These are phyloP conservation scores for Aurantiochytrium sp. DNA, from an alignment of 108 stramenopile species.

Conservation along the genomic window DNA sequence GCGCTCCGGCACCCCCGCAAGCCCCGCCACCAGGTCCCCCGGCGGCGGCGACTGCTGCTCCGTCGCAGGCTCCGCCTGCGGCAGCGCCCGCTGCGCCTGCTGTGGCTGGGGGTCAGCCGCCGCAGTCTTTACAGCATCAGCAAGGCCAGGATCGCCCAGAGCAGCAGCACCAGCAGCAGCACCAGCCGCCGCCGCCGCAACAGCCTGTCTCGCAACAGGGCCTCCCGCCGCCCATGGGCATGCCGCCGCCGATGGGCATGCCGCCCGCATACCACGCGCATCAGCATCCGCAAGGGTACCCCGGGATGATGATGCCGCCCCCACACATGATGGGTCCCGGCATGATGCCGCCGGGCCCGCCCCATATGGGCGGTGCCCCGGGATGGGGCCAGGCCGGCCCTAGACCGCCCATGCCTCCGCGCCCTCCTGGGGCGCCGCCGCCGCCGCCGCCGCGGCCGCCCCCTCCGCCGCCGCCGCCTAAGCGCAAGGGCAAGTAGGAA, in stretches of 20 bases:
- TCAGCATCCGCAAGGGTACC: neutral
- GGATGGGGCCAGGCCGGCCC: too few relatives aligned
- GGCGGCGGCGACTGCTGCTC: neutral
- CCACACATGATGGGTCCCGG: too few relatives aligned
- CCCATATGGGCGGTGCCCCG: too few relatives aligned
- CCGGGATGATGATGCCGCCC: too few relatives aligned
- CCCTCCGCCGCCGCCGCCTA: neutral
- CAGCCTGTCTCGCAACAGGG: neutral
- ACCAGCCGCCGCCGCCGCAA: neutral
- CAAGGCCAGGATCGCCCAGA: too few relatives aligned
- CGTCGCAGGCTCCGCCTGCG: neutral
- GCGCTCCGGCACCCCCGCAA: neutral
- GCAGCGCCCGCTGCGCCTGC: neutral
- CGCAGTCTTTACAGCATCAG: too few relatives aligned
- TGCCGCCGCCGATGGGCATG: neutral
- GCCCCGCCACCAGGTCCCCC: neutral
- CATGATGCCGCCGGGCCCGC: too few relatives aligned
- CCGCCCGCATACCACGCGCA: neutral
- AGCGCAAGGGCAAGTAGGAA: neutral
- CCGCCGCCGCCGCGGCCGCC: neutral
- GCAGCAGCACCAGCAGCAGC: neutral
- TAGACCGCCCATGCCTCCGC: neutral
- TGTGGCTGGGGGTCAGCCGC: too few relatives aligned
- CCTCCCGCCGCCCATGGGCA: neutral
- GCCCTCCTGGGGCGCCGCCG: neutral